Evolutionary conservation across 2,329 filamentous ascomycete species (phyloP).

Genomic region (Dendryphion nanum): DNA sequence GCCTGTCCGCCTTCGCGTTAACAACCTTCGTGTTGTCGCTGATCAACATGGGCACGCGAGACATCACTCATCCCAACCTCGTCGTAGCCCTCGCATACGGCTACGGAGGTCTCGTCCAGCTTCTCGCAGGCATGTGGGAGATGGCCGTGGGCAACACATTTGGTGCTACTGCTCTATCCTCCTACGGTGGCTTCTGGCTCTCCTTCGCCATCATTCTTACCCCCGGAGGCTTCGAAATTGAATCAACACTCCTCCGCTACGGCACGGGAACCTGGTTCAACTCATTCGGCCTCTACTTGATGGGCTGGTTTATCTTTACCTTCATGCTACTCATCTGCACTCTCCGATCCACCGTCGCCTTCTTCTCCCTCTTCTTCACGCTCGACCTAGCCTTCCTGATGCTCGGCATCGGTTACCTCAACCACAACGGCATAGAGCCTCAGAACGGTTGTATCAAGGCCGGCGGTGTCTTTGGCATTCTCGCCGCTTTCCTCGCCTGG

Average conservation of each 20-base stretch:
- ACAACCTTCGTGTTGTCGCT: constrained; percentile 61
- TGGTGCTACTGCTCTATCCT: constrained; percentile 60
- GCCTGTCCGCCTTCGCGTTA: constrained; percentile 63
- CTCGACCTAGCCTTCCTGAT: constrained; percentile 60
- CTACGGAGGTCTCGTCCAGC: constrained; percentile 52
- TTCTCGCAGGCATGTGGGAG: constrained; percentile 56
- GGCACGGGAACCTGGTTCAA: constrained; percentile 46
- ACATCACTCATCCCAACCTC: constrained; percentile 44
- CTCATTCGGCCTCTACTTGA: constrained; percentile 58
- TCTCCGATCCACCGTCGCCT: constrained; percentile 58
- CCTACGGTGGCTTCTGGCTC: constrained; percentile 63
- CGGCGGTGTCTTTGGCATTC: constrained; percentile 53
- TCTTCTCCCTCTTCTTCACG: constrained; percentile 58
- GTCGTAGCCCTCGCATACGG: constrained; percentile 50
- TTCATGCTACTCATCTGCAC: constrained; percentile 56
- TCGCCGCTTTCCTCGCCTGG: constrained; percentile 55
- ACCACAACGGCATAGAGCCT: constrained; percentile 40
- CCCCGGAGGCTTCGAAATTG: constrained; percentile 53
- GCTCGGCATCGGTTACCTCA: constrained; percentile 55
- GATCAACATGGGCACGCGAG: constrained; percentile 48
- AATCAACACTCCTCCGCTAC: constrained; percentile 37
- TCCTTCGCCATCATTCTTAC: constrained; percentile 59
- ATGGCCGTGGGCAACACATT: constrained; percentile 62
- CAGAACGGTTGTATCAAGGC: constrained; percentile 49
- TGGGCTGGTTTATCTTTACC: constrained; percentile 61